Evolutionary conservation across 306 rosid genomes (phyloP).

Genomic region (Boehmeria nivea): DNA sequence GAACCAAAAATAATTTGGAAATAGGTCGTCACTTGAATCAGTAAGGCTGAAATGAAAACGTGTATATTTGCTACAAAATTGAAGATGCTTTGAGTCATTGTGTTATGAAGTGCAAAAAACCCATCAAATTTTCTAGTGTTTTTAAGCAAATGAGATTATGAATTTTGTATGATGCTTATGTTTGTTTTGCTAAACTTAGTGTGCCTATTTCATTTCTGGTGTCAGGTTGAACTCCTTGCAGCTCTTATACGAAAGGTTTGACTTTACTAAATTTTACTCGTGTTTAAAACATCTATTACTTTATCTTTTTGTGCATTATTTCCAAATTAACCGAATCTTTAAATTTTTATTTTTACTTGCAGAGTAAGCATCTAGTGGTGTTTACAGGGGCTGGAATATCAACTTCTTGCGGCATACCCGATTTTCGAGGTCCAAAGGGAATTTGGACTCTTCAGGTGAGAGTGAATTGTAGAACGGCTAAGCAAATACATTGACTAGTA

Average conservation of each 20-base stretch:
- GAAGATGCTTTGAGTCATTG: too few species aligned
- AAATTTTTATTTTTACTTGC: constrained; percentile 43
- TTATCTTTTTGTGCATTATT: constrained; percentile 4
- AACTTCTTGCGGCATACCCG: constrained; percentile 97
- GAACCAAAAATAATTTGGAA: too few species aligned
- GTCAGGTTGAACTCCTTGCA: constrained; percentile 76
- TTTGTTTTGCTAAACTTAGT: constrained; percentile 21
- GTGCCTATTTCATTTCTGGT: background rate
- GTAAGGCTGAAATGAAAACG: too few species aligned
- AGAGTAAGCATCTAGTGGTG: constrained; percentile 98
- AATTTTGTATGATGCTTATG: background rate
- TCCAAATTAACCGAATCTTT: constrained; percentile 21
- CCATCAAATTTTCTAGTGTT: too few species aligned
- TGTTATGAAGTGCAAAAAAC: too few species aligned
- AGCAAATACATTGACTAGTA: background rate
- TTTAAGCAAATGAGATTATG: constrained; percentile 1
- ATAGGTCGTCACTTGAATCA: too few species aligned
- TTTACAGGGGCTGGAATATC: constrained; percentile 99
- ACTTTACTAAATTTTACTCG: constrained; percentile 13
- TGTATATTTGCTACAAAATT: too few species aligned
- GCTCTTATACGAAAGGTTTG: constrained; percentile 66
- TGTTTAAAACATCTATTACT: constrained; percentile 16
- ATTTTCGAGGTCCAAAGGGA: constrained; percentile 97
- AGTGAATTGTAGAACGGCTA: constrained; percentile 1
- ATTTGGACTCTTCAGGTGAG: constrained; percentile 96